Base-by-base conservation (phyloP, 140 eudicot genomes). In the Oenanthe javanica region DNA sequence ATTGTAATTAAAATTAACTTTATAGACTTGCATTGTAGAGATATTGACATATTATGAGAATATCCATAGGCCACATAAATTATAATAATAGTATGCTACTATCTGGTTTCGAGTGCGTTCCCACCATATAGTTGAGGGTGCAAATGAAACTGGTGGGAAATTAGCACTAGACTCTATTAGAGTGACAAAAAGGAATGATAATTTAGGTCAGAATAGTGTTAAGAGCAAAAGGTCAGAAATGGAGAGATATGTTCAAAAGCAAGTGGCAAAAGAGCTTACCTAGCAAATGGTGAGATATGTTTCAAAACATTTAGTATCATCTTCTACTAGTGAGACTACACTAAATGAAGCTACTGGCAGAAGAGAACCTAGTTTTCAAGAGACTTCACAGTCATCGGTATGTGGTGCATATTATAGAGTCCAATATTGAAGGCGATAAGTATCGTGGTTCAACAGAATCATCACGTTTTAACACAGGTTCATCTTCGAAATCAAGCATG, bases 171-270 rank as follows among this genome's bases (percentile, higher is more conserved):
- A 90, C 73, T 74, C 79, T 83, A 85, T 78, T 81, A 21, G 82
- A 63, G 18, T 83, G 64, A 76, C 89, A 52, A 83, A 82, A 59
- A 89, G 85, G 82, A 76, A 47, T 40, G 80, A 80, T 77, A 82
- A 78, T 85, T 11, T 79, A 12, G 92, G 76, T 10, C 96, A 86
- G 79, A 83, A 70, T 88, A 92, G 84, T 82, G 76, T 82, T n/a
- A 92, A 91, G 83, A 90, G 85, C 87, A 95, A 86, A 87, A 91
- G 97, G 87, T 97, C 97, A 38, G 99, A 95, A 87, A 92, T 95
- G 89, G 99, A 92, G 82, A 84, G 99, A 79, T 95, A 92, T 80
- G 91, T 92, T 19, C 97, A 97, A 4, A 95, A 95, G 82, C 92
- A 94, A 14, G 97, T 89, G 72, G 94, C 93, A 2, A 91, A 93